Evolutionary conservation across 768 basidiomycete species (phyloP).

Genomic region (Collybia sordida): DNA sequence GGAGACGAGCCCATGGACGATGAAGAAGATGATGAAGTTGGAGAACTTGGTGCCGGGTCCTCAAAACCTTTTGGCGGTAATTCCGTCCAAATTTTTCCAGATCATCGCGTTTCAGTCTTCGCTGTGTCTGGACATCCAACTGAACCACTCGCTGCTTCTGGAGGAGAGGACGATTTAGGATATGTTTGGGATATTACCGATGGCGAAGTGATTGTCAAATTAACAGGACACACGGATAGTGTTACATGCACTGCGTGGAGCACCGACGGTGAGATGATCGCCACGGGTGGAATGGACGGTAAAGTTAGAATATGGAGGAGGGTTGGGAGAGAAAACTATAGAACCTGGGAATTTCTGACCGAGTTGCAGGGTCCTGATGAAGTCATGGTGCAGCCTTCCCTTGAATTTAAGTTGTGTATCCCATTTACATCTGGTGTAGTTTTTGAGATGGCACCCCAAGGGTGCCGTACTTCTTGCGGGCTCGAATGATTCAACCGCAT

Average conservation of each 20-base stretch:
- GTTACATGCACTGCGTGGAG: slow-evolving; percentile 81
- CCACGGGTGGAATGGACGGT: slow-evolving; percentile 99
- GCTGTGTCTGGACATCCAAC: slow-evolving; percentile 81
- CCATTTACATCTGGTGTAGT: slow-evolving; percentile 47
- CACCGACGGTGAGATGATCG: slow-evolving; percentile 86
- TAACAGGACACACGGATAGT: slow-evolving; percentile 93
- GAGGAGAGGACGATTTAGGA: slow-evolving; percentile 93
- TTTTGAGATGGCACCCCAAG: slow-evolving; percentile 95
- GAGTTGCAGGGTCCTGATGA: slow-evolving; percentile 94
- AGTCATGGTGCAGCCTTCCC: slow-evolving; percentile 67
- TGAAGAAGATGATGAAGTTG: slow-evolving; percentile 61
- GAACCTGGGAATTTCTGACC: slow-evolving; percentile 91
- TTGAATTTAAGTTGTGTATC: slow-evolving; percentile 2
- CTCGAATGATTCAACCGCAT: slow-evolving; percentile 89
- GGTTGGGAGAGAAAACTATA: slow-evolving; percentile 72
- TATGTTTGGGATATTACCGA: slow-evolving; percentile 90
- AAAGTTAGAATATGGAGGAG: slow-evolving; percentile 89
- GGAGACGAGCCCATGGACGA: slow-evolving; percentile 74
- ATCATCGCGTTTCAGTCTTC: slow-evolving; percentile 81
- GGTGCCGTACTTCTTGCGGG: slow-evolving; percentile 88
- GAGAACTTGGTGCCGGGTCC: slow-evolving; percentile 40
- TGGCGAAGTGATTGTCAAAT: slow-evolving; percentile 76
- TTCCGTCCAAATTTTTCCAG: slow-evolving; percentile 66
- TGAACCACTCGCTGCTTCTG: slow-evolving; percentile 81
- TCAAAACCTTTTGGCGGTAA: slow-evolving; percentile 46